Evolutionary conservation across 306 rosid genomes (phyloP).

Genomic region (Vachellia pachyceras): DNA sequence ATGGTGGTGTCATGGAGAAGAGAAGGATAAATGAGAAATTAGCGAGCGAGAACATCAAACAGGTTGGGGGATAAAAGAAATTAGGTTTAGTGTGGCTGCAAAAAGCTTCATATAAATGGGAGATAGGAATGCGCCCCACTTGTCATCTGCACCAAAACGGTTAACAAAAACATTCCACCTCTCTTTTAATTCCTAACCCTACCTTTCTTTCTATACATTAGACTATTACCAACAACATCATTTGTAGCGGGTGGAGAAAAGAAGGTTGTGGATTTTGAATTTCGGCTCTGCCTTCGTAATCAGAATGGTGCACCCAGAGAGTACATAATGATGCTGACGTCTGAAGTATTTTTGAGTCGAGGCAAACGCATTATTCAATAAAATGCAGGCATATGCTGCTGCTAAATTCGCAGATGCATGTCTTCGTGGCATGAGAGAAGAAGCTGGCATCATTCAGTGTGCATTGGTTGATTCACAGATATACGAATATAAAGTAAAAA

Average conservation of each 20-base stretch:
- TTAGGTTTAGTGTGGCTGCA: not conserved
- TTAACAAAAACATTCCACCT: not conserved
- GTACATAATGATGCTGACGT: conserved; percentile 42
- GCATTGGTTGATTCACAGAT: conserved; percentile 78
- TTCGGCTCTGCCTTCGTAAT: not conserved
- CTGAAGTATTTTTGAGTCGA: conserved; percentile 15
- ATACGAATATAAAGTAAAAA: not conserved
- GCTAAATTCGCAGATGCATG: conserved; percentile 88
- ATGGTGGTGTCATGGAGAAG: no score
- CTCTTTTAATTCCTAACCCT: not conserved
- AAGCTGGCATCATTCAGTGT: conserved; percentile 70
- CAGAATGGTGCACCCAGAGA: conserved; percentile 48
- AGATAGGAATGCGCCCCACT: not conserved
- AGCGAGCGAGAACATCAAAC: not conserved
- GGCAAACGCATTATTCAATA: conserved; percentile 17
- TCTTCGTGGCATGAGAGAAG: conserved; percentile 81
- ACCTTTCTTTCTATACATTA: no score
- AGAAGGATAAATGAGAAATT: not conserved
- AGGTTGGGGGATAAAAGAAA: not conserved
- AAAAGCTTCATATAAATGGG: not conserved
- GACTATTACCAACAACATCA: not conserved
- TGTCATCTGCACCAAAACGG: not conserved
- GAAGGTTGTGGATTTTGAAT: not conserved
- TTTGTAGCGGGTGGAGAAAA: not conserved
- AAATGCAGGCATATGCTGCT: conserved; percentile 89